Conservation (phyloP, 345 rosid genomes). For the Acer negundo region DNA sequence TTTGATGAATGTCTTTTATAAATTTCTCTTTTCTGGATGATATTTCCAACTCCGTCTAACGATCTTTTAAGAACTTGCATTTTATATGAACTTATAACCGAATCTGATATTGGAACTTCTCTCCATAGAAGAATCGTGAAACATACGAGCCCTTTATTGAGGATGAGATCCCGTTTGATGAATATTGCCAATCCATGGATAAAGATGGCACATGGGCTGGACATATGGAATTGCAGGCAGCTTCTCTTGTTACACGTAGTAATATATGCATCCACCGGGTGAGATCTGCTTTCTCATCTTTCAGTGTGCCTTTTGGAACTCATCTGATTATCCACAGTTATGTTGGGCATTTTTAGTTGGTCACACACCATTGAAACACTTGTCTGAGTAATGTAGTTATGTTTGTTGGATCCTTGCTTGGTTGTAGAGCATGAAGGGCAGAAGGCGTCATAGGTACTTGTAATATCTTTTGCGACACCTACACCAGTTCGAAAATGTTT, state of each 20-base stretch:
- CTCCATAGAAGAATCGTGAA: slow-evolving; percentile 66
- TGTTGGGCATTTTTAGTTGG: background rate
- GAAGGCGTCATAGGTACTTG: too few species aligned
- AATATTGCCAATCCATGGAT: slow-evolving; percentile 80
- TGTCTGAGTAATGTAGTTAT: background rate
- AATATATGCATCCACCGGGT: slow-evolving; percentile 94
- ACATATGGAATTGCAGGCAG: slow-evolving; percentile 94
- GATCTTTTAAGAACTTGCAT: background rate
- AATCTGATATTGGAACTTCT: slow-evolving; percentile 26
- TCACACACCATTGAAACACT: background rate
- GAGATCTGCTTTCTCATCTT: slow-evolving; percentile 10
- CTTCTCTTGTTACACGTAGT: slow-evolving; percentile 80
- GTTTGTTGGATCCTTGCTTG: slow-evolving; percentile 2
- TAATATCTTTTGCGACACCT: background rate
- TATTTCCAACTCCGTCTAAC: slow-evolving; percentile 1
- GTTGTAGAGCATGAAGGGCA: background rate
- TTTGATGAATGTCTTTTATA: background rate
- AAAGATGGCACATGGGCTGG: slow-evolving; percentile 97
- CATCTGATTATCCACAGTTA: background rate
- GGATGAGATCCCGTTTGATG: slow-evolving; percentile 88
- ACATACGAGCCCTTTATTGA: slow-evolving; percentile 89
- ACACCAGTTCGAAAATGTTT: background rate
- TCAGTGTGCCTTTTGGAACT: background rate
- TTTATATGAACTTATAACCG: slow-evolving; percentile 11
- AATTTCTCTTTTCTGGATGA: slow-evolving; percentile 11